Evolutionary conservation across 2,329 filamentous ascomycete genomes (phyloP).

Genomic region (Paracoccidioides brasiliensis): DNA sequence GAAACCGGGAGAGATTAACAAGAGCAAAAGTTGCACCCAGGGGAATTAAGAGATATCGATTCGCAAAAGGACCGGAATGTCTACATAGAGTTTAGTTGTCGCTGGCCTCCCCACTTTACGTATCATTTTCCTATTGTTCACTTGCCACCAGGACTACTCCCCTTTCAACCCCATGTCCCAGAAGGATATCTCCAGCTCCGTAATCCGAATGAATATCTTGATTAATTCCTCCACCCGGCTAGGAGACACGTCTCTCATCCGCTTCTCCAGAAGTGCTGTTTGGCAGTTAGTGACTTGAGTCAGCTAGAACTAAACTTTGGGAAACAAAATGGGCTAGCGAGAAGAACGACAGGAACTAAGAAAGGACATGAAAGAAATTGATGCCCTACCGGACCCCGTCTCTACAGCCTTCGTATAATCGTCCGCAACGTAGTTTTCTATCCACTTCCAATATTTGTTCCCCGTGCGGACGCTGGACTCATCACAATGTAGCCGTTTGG

Average conservation of each 20-base stretch:
- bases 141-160: background rate
- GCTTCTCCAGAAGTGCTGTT: slow-evolving; percentile 59
- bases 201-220: slow-evolving; percentile 75
- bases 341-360: background rate
- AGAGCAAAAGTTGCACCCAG: too few relatives aligned
- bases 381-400: slow-evolving; percentile 50
- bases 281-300: background rate
- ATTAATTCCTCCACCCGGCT: slow-evolving; percentile 68
- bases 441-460: slow-evolving; percentile 81
- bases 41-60: too few relatives aligned
- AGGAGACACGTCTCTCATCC: slow-evolving; percentile 60
- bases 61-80: too few relatives aligned
- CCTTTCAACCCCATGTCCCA: slow-evolving; percentile 53
- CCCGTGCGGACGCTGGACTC: slow-evolving; percentile 46
- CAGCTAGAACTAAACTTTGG: background rate
- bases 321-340: background rate
- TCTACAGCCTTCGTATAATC: slow-evolving; percentile 64
- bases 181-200: slow-evolving; percentile 62
- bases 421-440: slow-evolving; percentile 72
- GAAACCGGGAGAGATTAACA: too few relatives aligned
- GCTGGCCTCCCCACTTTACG: background rate
- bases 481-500: slow-evolving; percentile 53
- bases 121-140: background rate
- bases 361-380: background rate
- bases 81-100: too few relatives aligned